These are phyloP conservation scores for Zelonia costaricensis DNA, from an alignment of 208 protist genomes.

Conservation along the genomic window DNA sequence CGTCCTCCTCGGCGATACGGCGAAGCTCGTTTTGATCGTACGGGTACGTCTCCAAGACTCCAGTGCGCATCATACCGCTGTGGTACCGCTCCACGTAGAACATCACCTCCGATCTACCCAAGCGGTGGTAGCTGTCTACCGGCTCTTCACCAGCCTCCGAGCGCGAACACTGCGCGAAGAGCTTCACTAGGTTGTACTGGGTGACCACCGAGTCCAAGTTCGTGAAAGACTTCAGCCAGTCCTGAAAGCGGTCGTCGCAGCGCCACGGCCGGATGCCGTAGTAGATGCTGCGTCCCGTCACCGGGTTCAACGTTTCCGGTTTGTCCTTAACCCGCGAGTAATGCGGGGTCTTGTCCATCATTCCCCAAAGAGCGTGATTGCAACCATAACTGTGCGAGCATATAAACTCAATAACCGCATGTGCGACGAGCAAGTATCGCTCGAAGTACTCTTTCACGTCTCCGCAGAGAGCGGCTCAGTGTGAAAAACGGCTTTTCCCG, in stretches of 20 bases:
- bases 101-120: slow-evolving; percentile 71
- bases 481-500: too few relatives aligned
- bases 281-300: slow-evolving; percentile 80
- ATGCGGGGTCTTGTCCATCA: slow-evolving; percentile 57
- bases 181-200: slow-evolving; percentile 36
- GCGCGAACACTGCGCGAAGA: slow-evolving; percentile 46
- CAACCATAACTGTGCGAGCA: too few relatives aligned
- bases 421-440: too few relatives aligned
- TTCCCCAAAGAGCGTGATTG: neutral
- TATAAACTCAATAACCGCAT: too few relatives aligned
- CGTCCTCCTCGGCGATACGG: slow-evolving; percentile 71
- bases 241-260: slow-evolving; percentile 84
- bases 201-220: slow-evolving; percentile 44
- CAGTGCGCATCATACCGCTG: slow-evolving; percentile 77
- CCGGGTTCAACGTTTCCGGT: slow-evolving; percentile 67
- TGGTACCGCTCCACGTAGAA: slow-evolving; percentile 78
- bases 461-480: too few relatives aligned
- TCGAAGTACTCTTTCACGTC: too few relatives aligned
- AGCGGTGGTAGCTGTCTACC: slow-evolving; percentile 56
- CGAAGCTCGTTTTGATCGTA: slow-evolving; percentile 78
- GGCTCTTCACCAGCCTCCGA: slow-evolving; percentile 66
- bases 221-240: slow-evolving; percentile 69
- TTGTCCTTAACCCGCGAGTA: slow-evolving; percentile 67
- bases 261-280: slow-evolving; percentile 84
- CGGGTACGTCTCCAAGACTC: slow-evolving; percentile 71